These are phyloP conservation scores for Tolypocladium ophioglossoides DNA, from an alignment of 2,329 filamentous ascomycete genomes.

Conservation along the genomic window DNA sequence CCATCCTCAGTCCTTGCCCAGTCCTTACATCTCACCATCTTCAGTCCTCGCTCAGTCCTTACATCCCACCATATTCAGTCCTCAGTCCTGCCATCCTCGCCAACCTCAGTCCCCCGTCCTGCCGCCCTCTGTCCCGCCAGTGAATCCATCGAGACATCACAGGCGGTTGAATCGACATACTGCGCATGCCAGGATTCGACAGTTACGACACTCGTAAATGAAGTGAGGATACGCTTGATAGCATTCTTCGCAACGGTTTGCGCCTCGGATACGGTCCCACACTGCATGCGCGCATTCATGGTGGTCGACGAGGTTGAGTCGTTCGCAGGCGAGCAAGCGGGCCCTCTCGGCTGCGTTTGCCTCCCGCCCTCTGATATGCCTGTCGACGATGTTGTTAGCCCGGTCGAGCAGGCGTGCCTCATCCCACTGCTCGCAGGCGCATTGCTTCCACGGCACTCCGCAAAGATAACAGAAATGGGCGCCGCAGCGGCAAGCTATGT, in stretches of 20 bases:
- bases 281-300: slow-evolving; percentile 28
- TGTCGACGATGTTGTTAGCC: slow-evolving; percentile 19
- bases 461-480: slow-evolving; percentile 39
- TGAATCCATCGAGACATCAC: slow-evolving; percentile 4
- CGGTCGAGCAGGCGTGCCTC: slow-evolving; percentile 21
- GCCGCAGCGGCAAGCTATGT: slow-evolving; percentile 33
- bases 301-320: slow-evolving; percentile 10
- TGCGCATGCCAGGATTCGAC: slow-evolving; percentile 33
- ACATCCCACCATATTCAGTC: no score
- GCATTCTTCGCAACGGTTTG: slow-evolving; percentile 33
- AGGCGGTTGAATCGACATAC: slow-evolving; percentile 34
- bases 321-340: background rate
- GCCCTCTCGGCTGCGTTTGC: slow-evolving; percentile 4
- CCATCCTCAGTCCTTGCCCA: no score
- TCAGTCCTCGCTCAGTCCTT: no score
- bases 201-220: slow-evolving; percentile 37
- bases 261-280: slow-evolving; percentile 25
- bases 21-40: no score
- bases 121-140: no score
- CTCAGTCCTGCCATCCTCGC: no score
- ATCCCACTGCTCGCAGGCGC: slow-evolving; percentile 24
- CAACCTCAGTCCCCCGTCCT: no score
- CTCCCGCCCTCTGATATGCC: no score
- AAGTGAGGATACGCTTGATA: slow-evolving; percentile 17
- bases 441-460: slow-evolving; percentile 30